Evolutionary conservation across 768 basidiomycete species (phyloP).

Genomic region (Artomyces pyxidatus): DNA sequence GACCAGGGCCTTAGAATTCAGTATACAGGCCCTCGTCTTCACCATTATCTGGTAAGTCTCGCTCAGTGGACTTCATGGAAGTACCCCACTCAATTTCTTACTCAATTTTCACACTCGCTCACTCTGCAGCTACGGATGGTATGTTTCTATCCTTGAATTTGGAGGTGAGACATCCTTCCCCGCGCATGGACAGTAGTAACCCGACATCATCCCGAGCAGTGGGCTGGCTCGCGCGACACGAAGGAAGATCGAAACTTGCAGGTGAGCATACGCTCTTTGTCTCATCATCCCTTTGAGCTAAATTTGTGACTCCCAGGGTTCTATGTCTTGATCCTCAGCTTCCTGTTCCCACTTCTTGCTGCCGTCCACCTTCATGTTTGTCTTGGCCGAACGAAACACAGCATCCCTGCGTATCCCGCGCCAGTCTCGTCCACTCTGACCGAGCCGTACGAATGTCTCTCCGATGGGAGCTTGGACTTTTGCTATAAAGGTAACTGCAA

Average conservation of each 20-base stretch:
- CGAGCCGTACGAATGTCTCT: conserved; percentile 15
- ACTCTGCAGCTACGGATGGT: conserved; percentile 7
- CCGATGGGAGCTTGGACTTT: conserved; percentile 12
- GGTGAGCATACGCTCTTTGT: conserved; percentile 2
- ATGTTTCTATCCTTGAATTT: conserved; percentile 13
- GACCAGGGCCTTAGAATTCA: conserved; percentile 2
- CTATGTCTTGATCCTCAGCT: conserved; percentile 5
- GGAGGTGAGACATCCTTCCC: conserved; percentile 7
- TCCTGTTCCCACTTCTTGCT: conserved; percentile 7
- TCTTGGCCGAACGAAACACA: conserved; percentile 12
- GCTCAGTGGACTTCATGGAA: too few relatives aligned
- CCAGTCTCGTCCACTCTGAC: conserved; percentile 17
- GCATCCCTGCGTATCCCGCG: conserved; percentile 19
- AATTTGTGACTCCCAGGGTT: background rate
- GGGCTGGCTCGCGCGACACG: conserved; percentile 8
- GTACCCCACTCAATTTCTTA: background rate
- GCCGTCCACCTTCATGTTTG: conserved; percentile 8
- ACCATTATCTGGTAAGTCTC: conserved; percentile 11
- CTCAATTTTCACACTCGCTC: background rate
- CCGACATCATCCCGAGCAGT: background rate
- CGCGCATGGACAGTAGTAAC: background rate
- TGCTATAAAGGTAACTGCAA: conserved; percentile 12
- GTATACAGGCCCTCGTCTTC: conserved; percentile 9
- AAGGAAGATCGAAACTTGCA: background rate
- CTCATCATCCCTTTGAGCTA: background rate